phyloP scores from a whole-genome alignment of 2,329 filamentous ascomycete genomes.

The Nemania sp. region DNA sequence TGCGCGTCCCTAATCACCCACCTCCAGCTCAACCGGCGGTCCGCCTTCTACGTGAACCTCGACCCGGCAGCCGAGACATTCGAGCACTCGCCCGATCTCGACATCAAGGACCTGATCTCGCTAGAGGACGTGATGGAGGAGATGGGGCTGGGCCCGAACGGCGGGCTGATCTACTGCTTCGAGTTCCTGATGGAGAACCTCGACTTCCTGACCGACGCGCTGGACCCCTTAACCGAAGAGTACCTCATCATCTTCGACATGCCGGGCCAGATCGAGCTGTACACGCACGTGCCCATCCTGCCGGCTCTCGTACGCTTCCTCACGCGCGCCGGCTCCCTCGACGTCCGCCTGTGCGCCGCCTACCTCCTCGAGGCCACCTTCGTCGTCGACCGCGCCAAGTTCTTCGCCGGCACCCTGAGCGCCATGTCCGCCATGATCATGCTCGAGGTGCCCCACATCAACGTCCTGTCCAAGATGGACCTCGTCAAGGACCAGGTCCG shows the following conservation, averaged over 20 bases:
- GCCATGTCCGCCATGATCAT: slow-evolving; percentile 99
- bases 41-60: slow-evolving; percentile 97
- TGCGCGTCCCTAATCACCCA: slow-evolving; percentile 94
- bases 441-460: slow-evolving; percentile 96
- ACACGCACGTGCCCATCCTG: slow-evolving; percentile 94
- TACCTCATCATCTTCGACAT: slow-evolving; percentile 99
- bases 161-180: slow-evolving; percentile 80
- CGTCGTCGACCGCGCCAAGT: slow-evolving; percentile 94
- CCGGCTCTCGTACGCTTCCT: slow-evolving; percentile 86
- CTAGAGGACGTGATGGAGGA: slow-evolving; percentile 87
- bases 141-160: slow-evolving; percentile 74
- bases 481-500: slow-evolving; percentile 89
- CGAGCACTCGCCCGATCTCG: slow-evolving; percentile 84
- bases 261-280: slow-evolving; percentile 98
- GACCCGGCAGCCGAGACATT: slow-evolving; percentile 96
- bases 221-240: slow-evolving; percentile 87
- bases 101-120: slow-evolving; percentile 90
- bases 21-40: slow-evolving; percentile 89
- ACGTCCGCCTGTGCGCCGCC: slow-evolving; percentile 91
- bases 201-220: slow-evolving; percentile 74
- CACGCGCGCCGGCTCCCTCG: slow-evolving; percentile 80
- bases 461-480: slow-evolving; percentile 98
- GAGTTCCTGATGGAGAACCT: slow-evolving; percentile 83
- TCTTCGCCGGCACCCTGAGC: slow-evolving; percentile 93
- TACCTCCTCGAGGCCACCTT: slow-evolving; percentile 97